These are phyloP conservation scores for Emericellopsis atlantica DNA, from an alignment of 2,329 filamentous ascomycete species.

Conservation along the genomic window DNA sequence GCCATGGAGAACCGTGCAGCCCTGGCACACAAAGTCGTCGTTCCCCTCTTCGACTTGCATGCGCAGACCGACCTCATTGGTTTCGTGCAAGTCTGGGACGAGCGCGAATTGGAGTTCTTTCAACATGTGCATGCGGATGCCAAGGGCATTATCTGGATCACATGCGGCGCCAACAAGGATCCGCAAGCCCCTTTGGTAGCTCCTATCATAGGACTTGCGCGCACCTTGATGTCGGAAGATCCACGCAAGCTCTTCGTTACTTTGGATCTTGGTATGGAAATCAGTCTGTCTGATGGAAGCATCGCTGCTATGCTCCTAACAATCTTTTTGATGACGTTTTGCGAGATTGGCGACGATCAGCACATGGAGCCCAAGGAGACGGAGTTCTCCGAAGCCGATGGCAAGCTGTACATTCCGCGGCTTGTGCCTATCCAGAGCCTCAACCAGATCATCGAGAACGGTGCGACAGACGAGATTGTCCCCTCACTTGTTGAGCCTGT, in stretches of 20 bases:
- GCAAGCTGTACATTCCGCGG: slow-evolving; percentile 29
- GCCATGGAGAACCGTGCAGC: background rate
- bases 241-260: slow-evolving; percentile 26
- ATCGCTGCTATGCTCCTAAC: slow-evolving; percentile 9
- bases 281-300: slow-evolving; percentile 6
- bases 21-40: slow-evolving; percentile 14
- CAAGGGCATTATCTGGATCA: slow-evolving; percentile 33
- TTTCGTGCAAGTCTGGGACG: slow-evolving; percentile 24
- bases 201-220: slow-evolving; percentile 29
- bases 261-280: slow-evolving; percentile 22
- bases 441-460: slow-evolving; percentile 31
- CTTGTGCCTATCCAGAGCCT: slow-evolving; percentile 24
- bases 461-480: background rate
- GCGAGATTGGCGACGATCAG: slow-evolving; percentile 2
- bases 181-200: slow-evolving; percentile 20
- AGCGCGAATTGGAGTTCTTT: slow-evolving; percentile 25
- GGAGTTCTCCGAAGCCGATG: slow-evolving; percentile 28
- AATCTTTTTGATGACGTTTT: slow-evolving; percentile 13
- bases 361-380: slow-evolving; percentile 15
- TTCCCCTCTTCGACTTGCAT: slow-evolving; percentile 33
- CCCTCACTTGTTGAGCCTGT: no score
- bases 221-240: slow-evolving; percentile 37
- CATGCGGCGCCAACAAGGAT: slow-evolving; percentile 24
- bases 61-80: slow-evolving; percentile 7
- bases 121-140: slow-evolving; percentile 22